Evolutionary conservation across 2,329 filamentous ascomycete species (phyloP), one percentile per base, ranked within the genome.

Genomic region (Westerdykella ornata): DNA sequence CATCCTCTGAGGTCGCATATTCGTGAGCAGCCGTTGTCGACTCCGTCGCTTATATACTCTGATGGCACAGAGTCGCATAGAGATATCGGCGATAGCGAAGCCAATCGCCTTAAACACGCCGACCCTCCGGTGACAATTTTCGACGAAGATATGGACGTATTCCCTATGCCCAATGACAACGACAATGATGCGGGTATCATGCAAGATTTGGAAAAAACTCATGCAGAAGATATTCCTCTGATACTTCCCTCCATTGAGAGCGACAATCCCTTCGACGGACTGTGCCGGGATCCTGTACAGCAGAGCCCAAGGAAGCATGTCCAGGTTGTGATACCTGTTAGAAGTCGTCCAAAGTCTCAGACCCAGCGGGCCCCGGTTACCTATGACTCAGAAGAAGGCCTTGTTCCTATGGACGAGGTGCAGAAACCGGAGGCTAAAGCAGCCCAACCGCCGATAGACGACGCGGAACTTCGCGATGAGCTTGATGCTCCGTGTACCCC

Each of bases 171-270:
- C 13, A 26, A 37, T 9, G 22, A 19, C 3, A 31, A 20, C 11
- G 33, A 44, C 18, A 29, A 34, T 12, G 17, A 12, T 18, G 19
- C 3, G n/a, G 4, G 4, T 28, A 34, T 42, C 5, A 15, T 12
- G 14, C 11, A 26, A 32, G 14, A 1, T 43, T 44, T n/a, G 38
- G 40, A 4, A n/a, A 11, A 3, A 41, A 18, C 11, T 19, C 18
- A 5, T 33, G 37, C 45, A 9, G 48, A 52, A 29, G 52, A 57
- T 14, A 9, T 15, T 4, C 22, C 22, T 26, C 12, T 26, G 4
- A 40, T 57, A 19, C 33, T 59, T 14, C 54, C 53, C 1, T 59
- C 56, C 1, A 53, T 60, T 17, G 57, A 60, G 38, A 40, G 36
- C 22, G 35, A 43, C 7, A 46, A 42, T 5, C 40, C 51, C 7